Evolutionary conservation across 1,284 basidiomycete species (phyloP).

Genomic region (Phlebopus sp.): DNA sequence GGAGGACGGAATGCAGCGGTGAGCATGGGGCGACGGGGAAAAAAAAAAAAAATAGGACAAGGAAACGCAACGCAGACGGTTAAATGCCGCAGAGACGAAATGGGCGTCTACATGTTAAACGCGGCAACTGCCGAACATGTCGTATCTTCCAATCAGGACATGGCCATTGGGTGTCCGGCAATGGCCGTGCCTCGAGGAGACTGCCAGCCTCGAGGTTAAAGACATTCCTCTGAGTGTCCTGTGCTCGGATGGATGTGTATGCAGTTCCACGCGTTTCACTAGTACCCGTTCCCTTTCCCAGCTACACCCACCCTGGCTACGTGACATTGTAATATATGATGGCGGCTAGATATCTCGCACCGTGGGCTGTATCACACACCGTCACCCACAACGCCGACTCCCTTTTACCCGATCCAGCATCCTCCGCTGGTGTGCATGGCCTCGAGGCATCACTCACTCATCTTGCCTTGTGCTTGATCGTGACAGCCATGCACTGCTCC

Average conservation of each 20-base stretch:
- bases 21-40: too few species aligned
- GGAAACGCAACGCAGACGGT: conserved; percentile 1
- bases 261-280: too few species aligned
- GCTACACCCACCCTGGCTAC: conserved; percentile 7
- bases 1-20: conserved; percentile 23
- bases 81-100: conserved; percentile 17
- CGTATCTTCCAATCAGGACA: conserved; percentile 10
- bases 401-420: conserved; percentile 16
- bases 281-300: background rate
- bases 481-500: conserved; percentile 4
- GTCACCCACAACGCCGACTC: conserved; percentile 4
- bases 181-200: conserved; percentile 18
- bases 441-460: conserved; percentile 31
- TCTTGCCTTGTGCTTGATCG: conserved; percentile 18
- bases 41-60: too few species aligned
- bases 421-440: conserved; percentile 11
- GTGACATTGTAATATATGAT: background rate
- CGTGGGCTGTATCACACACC: too few species aligned
- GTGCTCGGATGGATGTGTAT: too few species aligned
- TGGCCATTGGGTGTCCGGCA: background rate
- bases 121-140: background rate
- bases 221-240: too few species aligned
- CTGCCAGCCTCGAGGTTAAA: too few species aligned
- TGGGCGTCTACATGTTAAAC: conserved; percentile 18
- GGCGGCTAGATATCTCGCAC: conserved; percentile 1